Evolutionary conservation across 306 rosid species (phyloP).

Genomic region (Heteromeles arbutifolia): DNA sequence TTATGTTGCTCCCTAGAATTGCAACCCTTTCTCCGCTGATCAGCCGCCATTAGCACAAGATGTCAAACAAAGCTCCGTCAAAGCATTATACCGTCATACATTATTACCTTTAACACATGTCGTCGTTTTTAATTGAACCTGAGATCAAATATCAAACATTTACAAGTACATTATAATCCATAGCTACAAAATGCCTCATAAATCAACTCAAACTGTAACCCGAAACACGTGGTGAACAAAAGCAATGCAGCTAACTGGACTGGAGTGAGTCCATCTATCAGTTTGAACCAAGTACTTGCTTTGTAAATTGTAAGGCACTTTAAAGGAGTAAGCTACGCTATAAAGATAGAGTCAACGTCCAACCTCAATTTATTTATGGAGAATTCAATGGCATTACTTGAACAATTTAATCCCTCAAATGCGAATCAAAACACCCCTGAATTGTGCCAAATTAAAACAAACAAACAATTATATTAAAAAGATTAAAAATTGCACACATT

Average conservation of each 20-base stretch:
- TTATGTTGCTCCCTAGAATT: slow-evolving; percentile 60
- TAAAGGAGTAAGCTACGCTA: not conserved
- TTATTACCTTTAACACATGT: slow-evolving; percentile 12
- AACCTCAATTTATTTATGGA: not conserved
- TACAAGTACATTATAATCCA: not conserved
- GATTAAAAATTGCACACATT: not conserved
- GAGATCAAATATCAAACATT: slow-evolving; percentile 5
- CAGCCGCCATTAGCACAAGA: slow-evolving; percentile 68
- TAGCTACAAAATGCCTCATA: not conserved
- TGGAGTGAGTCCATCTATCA: not conserved
- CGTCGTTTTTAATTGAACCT: slow-evolving; percentile 24
- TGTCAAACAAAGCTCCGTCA: slow-evolving; percentile 1
- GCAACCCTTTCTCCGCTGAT: slow-evolving; percentile 73
- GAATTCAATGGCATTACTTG: not conserved
- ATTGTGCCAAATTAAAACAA: not conserved
- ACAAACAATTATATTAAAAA: not conserved
- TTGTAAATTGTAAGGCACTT: not conserved
- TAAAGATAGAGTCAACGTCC: not conserved
- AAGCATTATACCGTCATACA: slow-evolving; percentile 17
- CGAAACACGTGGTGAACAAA: not conserved
- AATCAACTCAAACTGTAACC: not conserved
- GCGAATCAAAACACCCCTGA: slow-evolving; percentile 11
- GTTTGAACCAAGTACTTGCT: not conserved
- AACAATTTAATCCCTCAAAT: not conserved
- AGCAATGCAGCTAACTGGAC: not conserved